Base-by-base conservation (phyloP, 164 flowering plant genomes). In the Pachysandra terminalis region DNA sequence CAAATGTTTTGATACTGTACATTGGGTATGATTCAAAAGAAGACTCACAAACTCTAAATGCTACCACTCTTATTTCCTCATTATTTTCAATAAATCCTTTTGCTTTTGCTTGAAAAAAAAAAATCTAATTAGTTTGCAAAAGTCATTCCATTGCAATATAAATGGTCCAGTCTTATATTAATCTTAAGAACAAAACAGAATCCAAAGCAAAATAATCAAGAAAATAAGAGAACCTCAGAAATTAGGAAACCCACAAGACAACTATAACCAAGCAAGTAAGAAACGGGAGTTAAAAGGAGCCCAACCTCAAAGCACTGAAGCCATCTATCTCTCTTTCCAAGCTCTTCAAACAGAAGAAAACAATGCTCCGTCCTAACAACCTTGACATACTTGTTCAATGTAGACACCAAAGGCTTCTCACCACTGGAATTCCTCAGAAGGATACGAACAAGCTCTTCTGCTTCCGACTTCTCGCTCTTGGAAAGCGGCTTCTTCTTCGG, bases 241-340 rank as follows among this genome's bases (percentile, higher is more conserved):
- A 45, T 45, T 15, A 45, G 17, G 17, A 12, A 1, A 45, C 15
- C 14, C 51, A 45, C 24, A 10, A 28, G 26, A 27, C 5, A 32
- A 23, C n/a, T 22, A 10, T 22, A 52, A 9, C 9, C 24, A 10
- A 52, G 37, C 19, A 13, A 14, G 19, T 61, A 45, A 56, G 19
- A 0, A 48, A 53, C 9, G 23, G 61, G 13, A 27, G 35, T 19
- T 16, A 21, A 62, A 58, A 52, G 10, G 10, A 45, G 10, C 9
- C 77, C 10, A 68, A 95, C 98, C 94, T 95, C 97, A 65, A 95
- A 90, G 75, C 98, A 95, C 54, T 87, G 96, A 68, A 87, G 92
- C 98, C 97, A 95, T 60, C 72, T 81, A 56, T 87, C 97, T 59
- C 62, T 56, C 86, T 78, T 90, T 13, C 96, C 98, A 27, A 95